Base-by-base conservation (phyloP, 345 rosid species). In the Hypericum perforatum region DNA sequence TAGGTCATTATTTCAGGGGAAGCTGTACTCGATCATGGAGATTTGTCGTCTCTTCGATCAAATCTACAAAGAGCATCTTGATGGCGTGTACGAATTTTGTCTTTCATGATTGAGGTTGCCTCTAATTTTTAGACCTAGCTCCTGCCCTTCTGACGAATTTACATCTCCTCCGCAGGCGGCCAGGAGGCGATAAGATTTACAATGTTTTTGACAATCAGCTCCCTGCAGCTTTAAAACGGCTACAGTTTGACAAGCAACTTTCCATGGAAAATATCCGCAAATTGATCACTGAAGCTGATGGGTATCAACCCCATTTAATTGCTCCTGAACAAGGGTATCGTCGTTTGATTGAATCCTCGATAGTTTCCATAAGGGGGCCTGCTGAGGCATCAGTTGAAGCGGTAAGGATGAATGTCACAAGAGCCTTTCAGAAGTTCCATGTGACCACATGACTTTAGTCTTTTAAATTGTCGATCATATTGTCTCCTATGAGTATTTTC, bases 291-390 rank as follows among this genome's bases (percentile, higher is more conserved):
- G 99, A 94, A 79, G 99, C 99, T 49, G 99, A 94, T 74, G 99
- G 99, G 50, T 94, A 94, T 71, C 99, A 94, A 60, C 99, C 99
- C 48, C 99, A 94, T 68, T 69, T 94, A 66, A 89, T 94, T 65
- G 99, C 99, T 76, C 99, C 99, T 29, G 99, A 94, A 57, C 99
- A 94, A 72, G 99, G 99, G 43, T 94, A 94, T 64, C 95, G 99
- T 39, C 97, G 99, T 51, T 84, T 94, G 70, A 94, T 94, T 39
- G 99, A 94, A 70, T 89, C 99, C 56, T 74, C 95, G 51, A 53
- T 94, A 16, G 61, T 89, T 39, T 74, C 94, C 43, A 89, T 94
- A 63, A 78, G 92, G 71, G 99, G 99, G 70, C 99, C 99, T 48
- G 95, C 99, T 59, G 99, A 94, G 76, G 95, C 99, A 56, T 64